phyloP scores from a whole-genome alignment of 805 yeast genomes.

The Wickerhamomyces xylosicus region DNA sequence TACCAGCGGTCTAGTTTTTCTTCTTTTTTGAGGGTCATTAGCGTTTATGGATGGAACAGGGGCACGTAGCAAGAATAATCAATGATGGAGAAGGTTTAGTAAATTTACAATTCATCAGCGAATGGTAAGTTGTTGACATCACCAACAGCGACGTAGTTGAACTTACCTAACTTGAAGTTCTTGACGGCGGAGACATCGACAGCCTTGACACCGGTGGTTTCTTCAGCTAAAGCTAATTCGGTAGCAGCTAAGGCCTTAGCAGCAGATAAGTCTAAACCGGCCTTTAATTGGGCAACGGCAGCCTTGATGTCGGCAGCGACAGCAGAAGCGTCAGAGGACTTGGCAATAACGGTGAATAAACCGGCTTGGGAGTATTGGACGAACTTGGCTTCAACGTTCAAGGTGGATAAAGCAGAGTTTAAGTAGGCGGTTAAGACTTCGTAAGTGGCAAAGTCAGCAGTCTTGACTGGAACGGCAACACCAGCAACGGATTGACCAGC shows the following conservation, averaged over 20 bases:
- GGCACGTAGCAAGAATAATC: background rate
- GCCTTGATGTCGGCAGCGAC: slow-evolving; percentile 54
- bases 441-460: slow-evolving; percentile 53
- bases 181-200: slow-evolving; percentile 29
- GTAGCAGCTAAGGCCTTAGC: slow-evolving; percentile 46
- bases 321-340: slow-evolving; percentile 41
- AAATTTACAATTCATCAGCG: slow-evolving; percentile 69
- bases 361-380: slow-evolving; percentile 70
- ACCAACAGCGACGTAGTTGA: slow-evolving; percentile 86
- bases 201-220: slow-evolving; percentile 22
- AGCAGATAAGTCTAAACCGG: slow-evolving; percentile 45
- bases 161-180: slow-evolving; percentile 42
- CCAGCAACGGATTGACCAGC: slow-evolving; percentile 62
- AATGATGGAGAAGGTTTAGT: background rate
- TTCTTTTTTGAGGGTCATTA: background rate
- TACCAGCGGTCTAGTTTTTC: too few species aligned
- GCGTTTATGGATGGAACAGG: background rate
- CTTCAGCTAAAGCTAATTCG: slow-evolving; percentile 31
- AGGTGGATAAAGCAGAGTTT: slow-evolving; percentile 45
- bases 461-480: slow-evolving; percentile 69
- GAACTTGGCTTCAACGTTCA: slow-evolving; percentile 39
- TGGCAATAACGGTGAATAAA: slow-evolving; percentile 61
- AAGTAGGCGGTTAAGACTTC: slow-evolving; percentile 64
- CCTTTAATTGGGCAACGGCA: slow-evolving; percentile 41
- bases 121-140: slow-evolving; percentile 78